Evolutionary conservation across 495 filamentous ascomycete species (phyloP).

Genomic region (Aspergillus sparsus): DNA sequence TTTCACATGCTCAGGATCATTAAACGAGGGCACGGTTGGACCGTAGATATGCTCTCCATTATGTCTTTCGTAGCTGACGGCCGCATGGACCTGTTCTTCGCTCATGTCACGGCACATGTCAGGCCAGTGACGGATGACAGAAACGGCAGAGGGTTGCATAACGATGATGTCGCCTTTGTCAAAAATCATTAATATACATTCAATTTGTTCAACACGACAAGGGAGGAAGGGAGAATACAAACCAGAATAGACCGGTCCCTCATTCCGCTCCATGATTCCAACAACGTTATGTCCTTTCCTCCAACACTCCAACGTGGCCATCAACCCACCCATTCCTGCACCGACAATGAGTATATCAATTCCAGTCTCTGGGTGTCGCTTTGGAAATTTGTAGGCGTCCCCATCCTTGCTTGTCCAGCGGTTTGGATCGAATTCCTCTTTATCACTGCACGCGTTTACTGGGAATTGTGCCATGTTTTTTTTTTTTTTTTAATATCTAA

Average conservation of each 20-base stretch:
- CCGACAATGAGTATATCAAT: conserved; percentile 59
- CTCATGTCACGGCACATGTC: conserved; percentile 3
- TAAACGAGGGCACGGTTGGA: conserved; percentile 31
- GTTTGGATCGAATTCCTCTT: not conserved
- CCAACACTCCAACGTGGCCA: conserved; percentile 58
- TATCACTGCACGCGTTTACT: conserved; percentile 1
- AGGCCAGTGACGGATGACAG: conserved; percentile 7
- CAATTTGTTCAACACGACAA: not conserved
- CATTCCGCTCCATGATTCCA: conserved; percentile 20
- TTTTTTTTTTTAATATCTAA: no score
- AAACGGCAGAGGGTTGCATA: conserved; percentile 6
- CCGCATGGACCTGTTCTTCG: conserved; percentile 3
- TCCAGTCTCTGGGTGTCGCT: not conserved
- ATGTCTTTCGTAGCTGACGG: conserved; percentile 8
- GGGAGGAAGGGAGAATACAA: conserved; percentile 28
- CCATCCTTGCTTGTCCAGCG: not conserved
- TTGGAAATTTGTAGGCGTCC: not conserved
- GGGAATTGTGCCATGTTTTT: conserved; percentile 6
- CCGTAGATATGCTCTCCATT: conserved; percentile 6
- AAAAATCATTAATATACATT: not conserved
- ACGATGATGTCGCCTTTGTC: conserved; percentile 5
- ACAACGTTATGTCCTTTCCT: conserved; percentile 62
- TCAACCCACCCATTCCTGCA: conserved; percentile 61
- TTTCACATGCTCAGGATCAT: conserved; percentile 43
- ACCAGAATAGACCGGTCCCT: conserved; percentile 38